Evolutionary conservation across 768 basidiomycete genomes (phyloP).

Genomic region (Pleurotus sapidus): DNA sequence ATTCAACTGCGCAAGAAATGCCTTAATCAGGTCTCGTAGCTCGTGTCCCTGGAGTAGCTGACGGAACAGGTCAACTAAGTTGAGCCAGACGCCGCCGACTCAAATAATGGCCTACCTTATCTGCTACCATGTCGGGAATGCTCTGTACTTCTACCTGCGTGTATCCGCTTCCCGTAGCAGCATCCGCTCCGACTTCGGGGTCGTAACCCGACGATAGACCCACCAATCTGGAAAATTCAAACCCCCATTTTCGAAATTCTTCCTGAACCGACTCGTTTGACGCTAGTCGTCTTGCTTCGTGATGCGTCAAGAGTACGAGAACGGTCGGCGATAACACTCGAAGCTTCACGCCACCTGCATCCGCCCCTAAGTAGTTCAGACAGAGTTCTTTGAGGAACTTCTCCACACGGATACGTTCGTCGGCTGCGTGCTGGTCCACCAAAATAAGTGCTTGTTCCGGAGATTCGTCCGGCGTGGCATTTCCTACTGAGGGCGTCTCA

Average conservation of each 20-base stretch:
- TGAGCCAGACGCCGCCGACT: slow-evolving; percentile 8
- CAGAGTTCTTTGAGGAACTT: slow-evolving; percentile 74
- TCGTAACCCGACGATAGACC: slow-evolving; percentile 14
- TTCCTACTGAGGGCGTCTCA: slow-evolving; percentile 13
- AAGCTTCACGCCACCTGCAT: slow-evolving; percentile 30
- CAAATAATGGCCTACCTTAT: slow-evolving; percentile 46
- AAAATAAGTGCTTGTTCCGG: slow-evolving; percentile 52
- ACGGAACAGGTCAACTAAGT: slow-evolving; percentile 7
- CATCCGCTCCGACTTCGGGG: slow-evolving; percentile 14
- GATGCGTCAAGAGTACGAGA: slow-evolving; percentile 62
- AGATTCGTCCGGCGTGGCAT: slow-evolving; percentile 3
- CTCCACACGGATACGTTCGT: slow-evolving; percentile 93
- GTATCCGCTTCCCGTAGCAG: slow-evolving; percentile 40
- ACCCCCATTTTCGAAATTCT: slow-evolving; percentile 68
- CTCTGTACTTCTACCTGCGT: slow-evolving; percentile 60
- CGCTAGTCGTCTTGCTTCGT: slow-evolving; percentile 55
- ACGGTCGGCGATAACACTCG: slow-evolving; percentile 49
- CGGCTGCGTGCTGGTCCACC: slow-evolving; percentile 98
- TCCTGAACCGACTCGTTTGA: slow-evolving; percentile 35
- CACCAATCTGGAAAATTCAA: slow-evolving; percentile 44
- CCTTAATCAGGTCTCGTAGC: slow-evolving; percentile 72
- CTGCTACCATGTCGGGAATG: slow-evolving; percentile 69
- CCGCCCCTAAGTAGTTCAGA: slow-evolving; percentile 50
- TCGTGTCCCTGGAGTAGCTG: slow-evolving; percentile 70
- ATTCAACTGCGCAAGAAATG: slow-evolving; percentile 63